These are phyloP conservation scores for Chrysoporthe austroafricana DNA, from an alignment of 2,329 filamentous ascomycete species.

Conservation along the genomic window DNA sequence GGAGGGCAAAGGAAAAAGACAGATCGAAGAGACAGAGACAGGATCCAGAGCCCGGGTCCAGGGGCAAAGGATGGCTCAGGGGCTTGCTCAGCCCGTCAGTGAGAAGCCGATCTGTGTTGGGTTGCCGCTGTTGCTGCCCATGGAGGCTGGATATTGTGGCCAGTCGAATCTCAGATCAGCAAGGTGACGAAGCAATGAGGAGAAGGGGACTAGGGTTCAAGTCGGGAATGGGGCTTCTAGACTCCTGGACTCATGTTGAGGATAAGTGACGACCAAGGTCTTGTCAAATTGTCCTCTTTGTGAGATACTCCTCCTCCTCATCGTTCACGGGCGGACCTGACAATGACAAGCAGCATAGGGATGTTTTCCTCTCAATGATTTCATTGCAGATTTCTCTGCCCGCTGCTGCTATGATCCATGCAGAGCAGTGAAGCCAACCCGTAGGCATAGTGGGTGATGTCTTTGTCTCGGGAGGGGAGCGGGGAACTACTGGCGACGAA, in stretches of 20 bases:
- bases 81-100: background rate
- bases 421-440: conserved; percentile 24
- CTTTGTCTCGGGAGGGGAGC: conserved; percentile 48
- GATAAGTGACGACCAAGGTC: conserved; percentile 31
- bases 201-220: conserved; percentile 21
- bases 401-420: conserved; percentile 29
- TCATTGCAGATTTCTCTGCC: conserved; percentile 28
- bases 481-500: conserved; percentile 44
- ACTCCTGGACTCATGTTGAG: conserved; percentile 23
- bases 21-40: background rate
- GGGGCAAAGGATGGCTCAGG: conserved; percentile 1
- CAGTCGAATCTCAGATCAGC: conserved; percentile 20
- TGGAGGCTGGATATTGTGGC: conserved; percentile 17
- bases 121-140: conserved; percentile 21
- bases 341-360: conserved; percentile 31
- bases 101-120: conserved; percentile 8
- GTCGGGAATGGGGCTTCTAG: conserved; percentile 19
- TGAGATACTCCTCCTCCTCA: conserved; percentile 29
- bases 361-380: conserved; percentile 31
- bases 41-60: conserved; percentile 5
- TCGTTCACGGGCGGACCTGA: conserved; percentile 28
- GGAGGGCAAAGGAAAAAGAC: conserved; percentile 1
- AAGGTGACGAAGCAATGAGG: conserved; percentile 20
- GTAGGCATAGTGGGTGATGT: conserved; percentile 17
- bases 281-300: conserved; percentile 40